A percentile compares a stretch with the other conserved stretches of the same genome.
phyloP scores from a whole-genome alignment of 768 basidiomycete genomes.

The Amanita thiersii region DNA sequence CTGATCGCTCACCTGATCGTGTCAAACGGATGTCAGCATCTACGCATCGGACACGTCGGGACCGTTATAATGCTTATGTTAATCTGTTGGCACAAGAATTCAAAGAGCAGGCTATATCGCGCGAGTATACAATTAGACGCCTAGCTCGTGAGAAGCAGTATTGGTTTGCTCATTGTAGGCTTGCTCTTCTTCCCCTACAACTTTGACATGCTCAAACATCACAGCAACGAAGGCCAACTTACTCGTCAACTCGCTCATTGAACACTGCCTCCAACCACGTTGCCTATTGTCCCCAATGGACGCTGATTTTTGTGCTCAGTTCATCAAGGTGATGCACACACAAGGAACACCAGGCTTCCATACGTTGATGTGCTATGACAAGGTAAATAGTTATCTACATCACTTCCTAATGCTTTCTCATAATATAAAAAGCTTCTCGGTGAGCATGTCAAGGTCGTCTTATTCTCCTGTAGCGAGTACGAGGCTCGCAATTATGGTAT shows the following conservation, averaged over 20 bases:
- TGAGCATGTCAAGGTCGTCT: constrained; percentile 73
- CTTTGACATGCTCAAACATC: constrained; percentile 5
- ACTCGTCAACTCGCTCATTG: constrained; percentile 61
- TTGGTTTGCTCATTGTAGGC: constrained; percentile 69
- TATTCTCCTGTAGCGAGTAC: constrained; percentile 93
- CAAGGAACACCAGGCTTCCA: constrained; percentile 88
- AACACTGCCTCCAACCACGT: constrained; percentile 90
- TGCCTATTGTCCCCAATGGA: constrained; percentile 94
- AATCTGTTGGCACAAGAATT: constrained; percentile 57
- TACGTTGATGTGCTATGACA: constrained; percentile 79
- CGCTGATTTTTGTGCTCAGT: constrained; percentile 88
- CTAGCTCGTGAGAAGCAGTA: constrained; percentile 69
- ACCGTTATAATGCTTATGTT: constrained; percentile 57
- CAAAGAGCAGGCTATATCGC: constrained; percentile 66
- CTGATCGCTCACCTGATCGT: constrained; percentile 69
- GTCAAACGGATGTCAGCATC: constrained; percentile 46
- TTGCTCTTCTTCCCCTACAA: not conserved
- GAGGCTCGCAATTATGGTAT: constrained; percentile 92
- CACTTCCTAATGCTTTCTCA: constrained; percentile 1
- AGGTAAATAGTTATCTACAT: constrained; percentile 31
- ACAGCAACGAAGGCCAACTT: constrained; percentile 37
- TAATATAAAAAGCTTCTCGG: constrained; percentile 61
- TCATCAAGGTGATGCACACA: constrained; percentile 81
- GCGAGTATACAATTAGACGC: constrained; percentile 70
- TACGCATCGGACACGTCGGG: constrained; percentile 53